Evolutionary conservation across 371 early-diverging fungal genomes (phyloP).

Genomic region (Rhizomucor miehei): DNA sequence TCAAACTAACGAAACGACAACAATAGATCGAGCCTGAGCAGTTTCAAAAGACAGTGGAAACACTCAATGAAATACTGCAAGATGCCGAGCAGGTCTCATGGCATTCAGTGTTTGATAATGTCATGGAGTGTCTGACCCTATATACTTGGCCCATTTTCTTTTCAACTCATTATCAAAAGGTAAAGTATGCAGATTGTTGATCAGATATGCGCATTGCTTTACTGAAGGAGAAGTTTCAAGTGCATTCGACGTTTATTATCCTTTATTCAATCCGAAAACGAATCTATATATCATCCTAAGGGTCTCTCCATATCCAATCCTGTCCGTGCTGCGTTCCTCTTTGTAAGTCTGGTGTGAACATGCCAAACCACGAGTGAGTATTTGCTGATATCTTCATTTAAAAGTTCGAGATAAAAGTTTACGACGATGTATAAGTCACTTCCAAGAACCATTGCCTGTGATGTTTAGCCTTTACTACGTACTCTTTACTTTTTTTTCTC

Average conservation of each 20-base stretch:
- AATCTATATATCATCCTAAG: slow-evolving; percentile 27
- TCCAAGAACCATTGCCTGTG: too few relatives aligned
- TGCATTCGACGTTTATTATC: slow-evolving; percentile 22
- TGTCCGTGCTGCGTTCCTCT: slow-evolving; percentile 41
- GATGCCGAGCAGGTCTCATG: slow-evolving; percentile 39
- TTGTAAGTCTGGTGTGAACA: slow-evolving; percentile 23
- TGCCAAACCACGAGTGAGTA: neutral
- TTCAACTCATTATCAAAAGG: slow-evolving; percentile 42
- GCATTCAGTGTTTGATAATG: slow-evolving; percentile 34
- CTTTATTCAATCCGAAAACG: slow-evolving; percentile 41
- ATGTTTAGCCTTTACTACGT: too few relatives aligned
- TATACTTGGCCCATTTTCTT: slow-evolving; percentile 42
- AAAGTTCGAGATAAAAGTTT: neutral
- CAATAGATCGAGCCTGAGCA: slow-evolving; percentile 29
- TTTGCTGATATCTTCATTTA: too few relatives aligned
- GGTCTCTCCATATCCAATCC: slow-evolving; percentile 36
- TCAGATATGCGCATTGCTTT: neutral
- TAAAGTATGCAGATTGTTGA: slow-evolving; percentile 4
- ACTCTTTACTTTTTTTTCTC: too few relatives aligned
- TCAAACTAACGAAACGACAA: neutral
- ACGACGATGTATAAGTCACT: neutral
- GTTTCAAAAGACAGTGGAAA: slow-evolving; percentile 32
- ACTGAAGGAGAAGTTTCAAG: slow-evolving; percentile 12
- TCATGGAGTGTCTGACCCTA: slow-evolving; percentile 39
- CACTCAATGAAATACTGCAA: slow-evolving; percentile 33